Base-by-base conservation (phyloP, 129 eudicot genomes). In the Pseudognaphalium luteoalbum region DNA sequence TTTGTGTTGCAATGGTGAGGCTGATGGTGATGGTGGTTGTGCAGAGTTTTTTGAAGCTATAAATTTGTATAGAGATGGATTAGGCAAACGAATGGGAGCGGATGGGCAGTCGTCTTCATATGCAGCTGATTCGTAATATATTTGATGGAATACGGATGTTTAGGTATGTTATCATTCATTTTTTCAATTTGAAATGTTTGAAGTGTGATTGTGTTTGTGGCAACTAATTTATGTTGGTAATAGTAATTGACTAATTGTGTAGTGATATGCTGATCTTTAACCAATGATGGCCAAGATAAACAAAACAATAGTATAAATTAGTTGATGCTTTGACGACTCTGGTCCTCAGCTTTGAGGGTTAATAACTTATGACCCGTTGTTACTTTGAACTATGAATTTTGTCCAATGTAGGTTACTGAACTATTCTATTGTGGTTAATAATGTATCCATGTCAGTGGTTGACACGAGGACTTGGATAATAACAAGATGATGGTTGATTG, bases 21-120 rank as follows among this genome's bases (percentile, higher is more conserved):
- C 4, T 69, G 52, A 65, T 22, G 39, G 39, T 71, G 39, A 6
- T 59, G 64, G 33, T 70, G 72, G 72, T 22, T 54, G 39, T 71
- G 54, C 41, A 3, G 44, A 60, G 64, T 34, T 22, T 2, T 22
- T 66, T 61, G 59, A 63, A 79, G 77, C 63, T 72, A 64, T 66
- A 37, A 37, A 66, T 71, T 25, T 72, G 68, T 30, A 68, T 42
- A 28, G 17, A 9, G 29, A 64, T 39, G 73, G 67, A 56, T 68
- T 62, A 42, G 19, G 44, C 41, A 70, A 58, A 68, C 62, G 16
- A 35, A 68, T 34, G 33, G 73, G 74, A 64, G 59, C 15, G 1
- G 72, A 51, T 64, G 68, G 74, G 15, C 6, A 28, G 59, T 50
- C 58, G 37, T 54, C 71, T 33, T 64, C 56, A 16, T 64, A 37